These are phyloP conservation scores for Pseudocercospora eumusae DNA, from an alignment of 2,329 filamentous ascomycete genomes.

Conservation along the genomic window DNA sequence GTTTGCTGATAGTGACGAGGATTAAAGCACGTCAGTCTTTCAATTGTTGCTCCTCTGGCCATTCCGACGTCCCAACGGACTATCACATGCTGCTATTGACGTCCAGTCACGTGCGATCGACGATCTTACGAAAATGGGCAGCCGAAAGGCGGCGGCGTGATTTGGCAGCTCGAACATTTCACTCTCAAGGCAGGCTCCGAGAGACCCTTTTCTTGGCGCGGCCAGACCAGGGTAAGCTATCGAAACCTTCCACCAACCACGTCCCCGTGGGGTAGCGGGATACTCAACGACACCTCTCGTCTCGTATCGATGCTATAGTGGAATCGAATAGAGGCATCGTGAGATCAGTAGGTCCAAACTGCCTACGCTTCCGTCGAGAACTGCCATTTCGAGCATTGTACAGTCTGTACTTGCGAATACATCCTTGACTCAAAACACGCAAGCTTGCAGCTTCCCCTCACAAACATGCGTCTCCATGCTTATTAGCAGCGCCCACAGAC, in stretches of 20 bases:
- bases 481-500: constrained; percentile 7
- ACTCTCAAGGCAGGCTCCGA: not conserved
- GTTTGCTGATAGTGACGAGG: constrained; percentile 76
- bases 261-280: not conserved
- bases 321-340: constrained; percentile 9
- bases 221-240: constrained; percentile 2
- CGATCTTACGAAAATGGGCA: not conserved
- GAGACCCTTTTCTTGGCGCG: constrained; percentile 6
- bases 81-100: not conserved
- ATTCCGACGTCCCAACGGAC: not conserved
- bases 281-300: not conserved
- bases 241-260: not conserved
- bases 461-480: constrained; percentile 6
- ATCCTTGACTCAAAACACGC: constrained; percentile 3
- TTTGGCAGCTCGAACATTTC: not conserved
- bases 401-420: not conserved
- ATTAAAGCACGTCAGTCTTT: constrained; percentile 28
- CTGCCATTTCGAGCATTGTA: not conserved
- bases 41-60: not conserved
- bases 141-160: not conserved
- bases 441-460: constrained; percentile 24
- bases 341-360: constrained; percentile 10
- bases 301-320: not conserved
- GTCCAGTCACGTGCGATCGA: constrained; percentile 5
- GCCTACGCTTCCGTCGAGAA: not conserved